Conservation (phyloP, 768 basidiomycete species). For the Boletus reticuloceps region DNA sequence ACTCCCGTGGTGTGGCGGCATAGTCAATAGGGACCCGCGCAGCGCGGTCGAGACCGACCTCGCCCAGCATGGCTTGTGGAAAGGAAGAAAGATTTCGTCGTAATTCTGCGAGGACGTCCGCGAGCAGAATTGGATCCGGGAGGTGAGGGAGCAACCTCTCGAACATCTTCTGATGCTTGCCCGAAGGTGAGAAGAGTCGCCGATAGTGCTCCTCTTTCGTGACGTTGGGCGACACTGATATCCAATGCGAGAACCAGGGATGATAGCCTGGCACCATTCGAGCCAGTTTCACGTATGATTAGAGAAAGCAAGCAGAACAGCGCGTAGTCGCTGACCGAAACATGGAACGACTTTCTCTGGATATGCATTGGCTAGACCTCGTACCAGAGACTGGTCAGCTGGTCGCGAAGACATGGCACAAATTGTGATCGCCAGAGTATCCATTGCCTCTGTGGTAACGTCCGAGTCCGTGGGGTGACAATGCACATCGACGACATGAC, state of each 20-base stretch:
- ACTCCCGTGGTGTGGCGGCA: constrained; percentile 44
- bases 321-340: constrained; percentile 62
- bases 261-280: constrained; percentile 66
- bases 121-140: constrained; percentile 69
- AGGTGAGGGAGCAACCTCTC: constrained; percentile 57
- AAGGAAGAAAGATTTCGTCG: constrained; percentile 57
- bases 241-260: constrained; percentile 89
- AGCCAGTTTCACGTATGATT: constrained; percentile 5
- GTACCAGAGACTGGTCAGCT: constrained; percentile 71
- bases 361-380: constrained; percentile 55
- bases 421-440: constrained; percentile 59
- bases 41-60: constrained; percentile 86
- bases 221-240: constrained; percentile 44
- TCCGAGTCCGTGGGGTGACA: constrained; percentile 88
- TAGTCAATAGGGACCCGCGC: constrained; percentile 70
- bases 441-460: constrained; percentile 48
- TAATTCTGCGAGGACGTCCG: constrained; percentile 57
- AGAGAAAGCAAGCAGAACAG: constrained; percentile 11
- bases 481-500: constrained; percentile 81
- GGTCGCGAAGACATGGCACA: constrained; percentile 78
- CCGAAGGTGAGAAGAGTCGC: constrained; percentile 53
- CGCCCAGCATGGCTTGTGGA: constrained; percentile 82
- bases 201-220: constrained; percentile 77
- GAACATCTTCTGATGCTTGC: constrained; percentile 43
- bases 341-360: constrained; percentile 77